Evolutionary conservation across 2,329 filamentous ascomycete genomes (phyloP), one percentile per base, ranked within the genome.

Genomic region (Diaporthe australafricana): DNA sequence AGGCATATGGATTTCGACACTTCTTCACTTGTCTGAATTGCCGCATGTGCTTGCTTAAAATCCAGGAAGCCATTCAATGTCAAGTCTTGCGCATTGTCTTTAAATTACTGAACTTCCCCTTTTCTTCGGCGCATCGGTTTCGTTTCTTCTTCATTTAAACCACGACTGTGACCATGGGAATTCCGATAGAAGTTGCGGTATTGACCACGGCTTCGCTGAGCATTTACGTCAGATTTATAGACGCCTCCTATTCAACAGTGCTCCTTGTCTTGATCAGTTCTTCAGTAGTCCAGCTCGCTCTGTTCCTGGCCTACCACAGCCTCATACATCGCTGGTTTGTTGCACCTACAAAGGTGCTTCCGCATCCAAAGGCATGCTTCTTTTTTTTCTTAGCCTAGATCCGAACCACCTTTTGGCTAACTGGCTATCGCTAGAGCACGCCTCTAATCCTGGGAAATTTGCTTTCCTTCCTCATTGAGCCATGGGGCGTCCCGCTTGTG

Each of bases 301-400:
- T 55, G 52, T 55, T 27, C 22, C 25, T 55, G 20, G 52, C 30
- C 52, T 55, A 55, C 52, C 52, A 55, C 12, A 55, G 52, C 52
- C 52, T 55, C 25, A 35, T 55, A 27, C 30, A 55, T 22, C 52
- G 52, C 52, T 55, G 52, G 52, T 55, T 55, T 35, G 25, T 55
- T 35, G 25, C 52, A 11, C 25, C 52, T 22, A 55, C 52, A 27
- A 55, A 55, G 52, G 30, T 27, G 25, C 9, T 55, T 55, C 52
- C 52, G 25, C 52, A 55, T 55, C 52, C 52, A 20, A 55, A 55
- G 52, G 52, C 22, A 55, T 16, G 52, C 11, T 55, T n/a, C 30
- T 20, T 12, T 3, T 55, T 22, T 35, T 55, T 16, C 25, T 55
- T 16, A 55, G 16, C 25, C 52, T 55, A 22, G 14, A 45, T 45